These are phyloP conservation scores for Dillenia turbinata DNA, from an alignment of 164 flowering plant genomes.

Conservation along the genomic window DNA sequence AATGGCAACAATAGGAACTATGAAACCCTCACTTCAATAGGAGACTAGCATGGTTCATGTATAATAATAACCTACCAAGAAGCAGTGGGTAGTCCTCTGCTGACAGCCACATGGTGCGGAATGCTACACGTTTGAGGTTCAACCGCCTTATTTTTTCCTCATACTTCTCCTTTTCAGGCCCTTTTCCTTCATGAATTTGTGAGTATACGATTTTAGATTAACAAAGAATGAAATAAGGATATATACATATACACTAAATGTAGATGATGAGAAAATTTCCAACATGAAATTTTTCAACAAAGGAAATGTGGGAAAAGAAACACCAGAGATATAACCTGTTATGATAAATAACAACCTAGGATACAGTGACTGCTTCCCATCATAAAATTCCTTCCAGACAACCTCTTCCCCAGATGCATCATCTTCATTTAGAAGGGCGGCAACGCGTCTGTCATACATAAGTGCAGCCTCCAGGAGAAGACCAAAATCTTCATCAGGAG, in stretches of 20 bases:
- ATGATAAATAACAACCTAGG: conserved; percentile 87
- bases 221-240: too few species aligned
- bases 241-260: too few species aligned
- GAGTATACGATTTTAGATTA: too few species aligned
- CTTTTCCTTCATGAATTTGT: conserved; percentile 54
- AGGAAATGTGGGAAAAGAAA: background rate
- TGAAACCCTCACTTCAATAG: too few species aligned
- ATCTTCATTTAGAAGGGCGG: conserved; percentile 72
- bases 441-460: conserved; percentile 96
- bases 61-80: conserved; percentile 50
- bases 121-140: conserved; percentile 86
- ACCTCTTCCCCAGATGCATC: conserved; percentile 52
- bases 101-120: conserved; percentile 96
- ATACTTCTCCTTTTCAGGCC: conserved; percentile 85
- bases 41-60: background rate
- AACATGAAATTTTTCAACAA: too few species aligned
- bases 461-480: conserved; percentile 92
- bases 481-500: conserved; percentile 91
- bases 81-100: conserved; percentile 92
- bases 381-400: conserved; percentile 46
- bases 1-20: background rate
- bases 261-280: too few species aligned
- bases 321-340: conserved; percentile 54
- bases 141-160: conserved; percentile 68
- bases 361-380: conserved; percentile 49